These are phyloP conservation scores for Xylariaceae sp. DNA, from an alignment of 2,329 filamentous ascomycete species.

Conservation along the genomic window DNA sequence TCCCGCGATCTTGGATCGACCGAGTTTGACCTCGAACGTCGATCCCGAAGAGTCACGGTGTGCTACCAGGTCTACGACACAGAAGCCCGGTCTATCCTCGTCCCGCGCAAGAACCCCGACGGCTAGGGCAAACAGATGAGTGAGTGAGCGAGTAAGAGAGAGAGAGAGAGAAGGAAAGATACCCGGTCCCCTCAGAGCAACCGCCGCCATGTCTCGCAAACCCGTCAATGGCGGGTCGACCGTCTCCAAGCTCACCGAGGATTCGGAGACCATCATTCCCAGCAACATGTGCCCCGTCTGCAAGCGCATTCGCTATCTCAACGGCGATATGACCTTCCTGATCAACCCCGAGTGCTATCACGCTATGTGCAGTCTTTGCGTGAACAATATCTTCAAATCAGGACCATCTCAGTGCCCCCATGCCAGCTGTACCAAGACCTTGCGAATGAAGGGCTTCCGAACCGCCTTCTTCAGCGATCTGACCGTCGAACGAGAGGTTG, in stretches of 20 bases:
- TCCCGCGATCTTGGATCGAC: conserved; percentile 3
- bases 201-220: conserved; percentile 36
- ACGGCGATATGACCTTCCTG: conserved; percentile 87
- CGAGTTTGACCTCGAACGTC: neutral
- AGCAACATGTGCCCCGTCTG: conserved; percentile 90
- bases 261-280: conserved; percentile 26
- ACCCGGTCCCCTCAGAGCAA: neutral
- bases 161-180: neutral
- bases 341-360: conserved; percentile 99
- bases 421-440: conserved; percentile 77
- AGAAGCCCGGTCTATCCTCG: too few species aligned
- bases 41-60: neutral
- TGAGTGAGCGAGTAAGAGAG: neutral
- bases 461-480: conserved; percentile 88
- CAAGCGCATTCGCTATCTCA: conserved; percentile 94
- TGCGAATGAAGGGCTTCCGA: conserved; percentile 79
- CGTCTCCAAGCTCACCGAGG: conserved; percentile 13
- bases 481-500: conserved; percentile 83
- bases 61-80: too few species aligned
- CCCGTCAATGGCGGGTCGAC: conserved; percentile 21
- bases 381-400: conserved; percentile 86
- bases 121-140: too few species aligned
- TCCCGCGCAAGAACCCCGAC: too few species aligned
- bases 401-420: conserved; percentile 92
- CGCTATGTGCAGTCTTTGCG: conserved; percentile 95